A percentile compares a stretch with the other conserved stretches of the same genome.
phyloP scores from a whole-genome alignment of 306 rosid genomes.

The Macrotyloma uniflorum region DNA sequence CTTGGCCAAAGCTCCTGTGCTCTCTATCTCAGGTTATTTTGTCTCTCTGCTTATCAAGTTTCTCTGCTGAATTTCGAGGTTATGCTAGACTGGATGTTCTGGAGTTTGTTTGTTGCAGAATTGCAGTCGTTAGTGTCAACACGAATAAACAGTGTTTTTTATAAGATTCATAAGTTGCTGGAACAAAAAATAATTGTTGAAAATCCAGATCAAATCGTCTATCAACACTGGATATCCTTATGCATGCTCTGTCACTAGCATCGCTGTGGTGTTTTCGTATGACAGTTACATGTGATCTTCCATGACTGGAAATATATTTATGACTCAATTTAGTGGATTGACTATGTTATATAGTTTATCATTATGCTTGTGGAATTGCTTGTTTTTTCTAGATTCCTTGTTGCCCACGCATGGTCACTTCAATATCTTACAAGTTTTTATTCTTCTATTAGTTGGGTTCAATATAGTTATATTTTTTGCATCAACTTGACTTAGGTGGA shows the following conservation, averaged over 20 bases:
- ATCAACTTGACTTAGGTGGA: slow-evolving; percentile 28
- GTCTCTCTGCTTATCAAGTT: slow-evolving; percentile 3
- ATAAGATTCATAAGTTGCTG: background rate
- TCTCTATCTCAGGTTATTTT: slow-evolving; percentile 81
- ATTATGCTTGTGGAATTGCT: slow-evolving; percentile 3
- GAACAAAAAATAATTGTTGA: background rate
- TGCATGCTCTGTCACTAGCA: background rate
- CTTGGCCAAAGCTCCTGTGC: slow-evolving; percentile 94
- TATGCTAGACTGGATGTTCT: background rate
- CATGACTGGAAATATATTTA: background rate
- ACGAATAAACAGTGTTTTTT: background rate
- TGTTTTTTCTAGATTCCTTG: slow-evolving; percentile 13
- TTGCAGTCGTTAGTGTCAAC: background rate
- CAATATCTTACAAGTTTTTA: background rate
- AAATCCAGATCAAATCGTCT: background rate
- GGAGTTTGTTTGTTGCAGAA: background rate
- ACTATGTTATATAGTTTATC: background rate
- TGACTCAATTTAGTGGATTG: background rate
- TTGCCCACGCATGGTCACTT: background rate
- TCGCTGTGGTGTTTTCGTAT: background rate
- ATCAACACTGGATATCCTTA: background rate
- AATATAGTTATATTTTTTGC: slow-evolving; percentile 7
- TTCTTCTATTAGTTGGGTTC: slow-evolving; percentile 25
- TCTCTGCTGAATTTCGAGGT: slow-evolving; percentile 14
- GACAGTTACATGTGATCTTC: background rate